These are phyloP conservation scores for Mikania micrantha DNA, from an alignment of 129 eudicot genomes.

Conservation along the genomic window DNA sequence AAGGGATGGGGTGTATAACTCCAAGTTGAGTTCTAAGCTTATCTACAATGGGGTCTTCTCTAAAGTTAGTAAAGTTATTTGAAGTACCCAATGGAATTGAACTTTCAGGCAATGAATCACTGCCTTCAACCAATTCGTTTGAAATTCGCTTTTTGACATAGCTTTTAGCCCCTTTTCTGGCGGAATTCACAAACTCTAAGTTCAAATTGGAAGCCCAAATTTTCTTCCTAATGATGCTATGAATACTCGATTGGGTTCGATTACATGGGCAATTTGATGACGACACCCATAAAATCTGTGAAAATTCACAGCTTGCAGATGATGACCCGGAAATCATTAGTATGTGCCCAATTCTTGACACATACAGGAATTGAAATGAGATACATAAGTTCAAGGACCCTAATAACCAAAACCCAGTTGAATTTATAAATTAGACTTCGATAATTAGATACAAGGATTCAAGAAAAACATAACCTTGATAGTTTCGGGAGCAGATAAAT, in stretches of 20 bases:
- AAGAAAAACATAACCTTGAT: constrained; percentile 26
- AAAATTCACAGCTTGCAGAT: constrained; percentile 14
- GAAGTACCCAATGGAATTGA: constrained; percentile 28
- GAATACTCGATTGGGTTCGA: constrained; percentile 1
- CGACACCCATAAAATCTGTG: constrained; percentile 32
- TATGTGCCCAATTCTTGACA: constrained; percentile 13
- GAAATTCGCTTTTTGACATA: constrained; percentile 41
- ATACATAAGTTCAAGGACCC: constrained; percentile 26
- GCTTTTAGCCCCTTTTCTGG: constrained; percentile 37
- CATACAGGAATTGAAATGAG: constrained; percentile 11
- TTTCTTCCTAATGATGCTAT: constrained; percentile 24
- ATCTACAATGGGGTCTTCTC: constrained; percentile 87
- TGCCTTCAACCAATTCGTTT: constrained; percentile 29
- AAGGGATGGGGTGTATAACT: constrained; percentile 83
- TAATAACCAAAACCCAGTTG: constrained; percentile 4
- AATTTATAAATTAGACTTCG: neutral
- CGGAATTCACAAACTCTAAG: constrained; percentile 30
- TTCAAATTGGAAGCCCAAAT: constrained; percentile 27
- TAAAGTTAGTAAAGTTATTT: constrained; percentile 47
- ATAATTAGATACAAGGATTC: neutral
- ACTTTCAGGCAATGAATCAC: constrained; percentile 20
- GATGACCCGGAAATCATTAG: constrained; percentile 39
- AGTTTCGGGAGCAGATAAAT: constrained; percentile 22
- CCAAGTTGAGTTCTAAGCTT: constrained; percentile 92
- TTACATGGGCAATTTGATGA: constrained; percentile 45